These are phyloP conservation scores for Mycena kentingensis DNA, from an alignment of 768 basidiomycete species.

Conservation along the genomic window DNA sequence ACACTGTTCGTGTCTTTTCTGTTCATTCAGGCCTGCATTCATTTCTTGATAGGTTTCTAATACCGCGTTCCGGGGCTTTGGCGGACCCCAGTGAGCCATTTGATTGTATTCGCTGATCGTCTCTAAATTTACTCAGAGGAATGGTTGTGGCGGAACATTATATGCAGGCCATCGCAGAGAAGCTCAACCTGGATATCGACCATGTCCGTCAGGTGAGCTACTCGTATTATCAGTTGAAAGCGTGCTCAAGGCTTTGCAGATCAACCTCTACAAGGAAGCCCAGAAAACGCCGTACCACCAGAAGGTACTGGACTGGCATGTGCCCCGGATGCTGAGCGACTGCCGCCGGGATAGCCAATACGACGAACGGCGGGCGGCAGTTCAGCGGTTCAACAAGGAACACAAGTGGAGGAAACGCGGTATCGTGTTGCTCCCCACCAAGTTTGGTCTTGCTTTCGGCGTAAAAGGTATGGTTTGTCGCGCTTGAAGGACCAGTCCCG, in stretches of 20 bases:
- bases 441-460: slow-evolving; percentile 24
- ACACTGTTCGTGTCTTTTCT: slow-evolving; percentile 9
- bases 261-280: slow-evolving; percentile 22
- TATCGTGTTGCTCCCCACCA: slow-evolving; percentile 21
- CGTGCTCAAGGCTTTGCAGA: not conserved
- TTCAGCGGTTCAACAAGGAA: slow-evolving; percentile 23
- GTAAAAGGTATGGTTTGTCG: slow-evolving; percentile 7
- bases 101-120: not conserved
- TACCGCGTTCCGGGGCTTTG: slow-evolving; percentile 21
- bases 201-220: slow-evolving; percentile 22
- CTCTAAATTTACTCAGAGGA: slow-evolving; percentile 1
- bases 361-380: slow-evolving; percentile 17
- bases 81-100: slow-evolving; percentile 19
- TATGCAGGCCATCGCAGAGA: slow-evolving; percentile 20
- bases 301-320: slow-evolving; percentile 24
- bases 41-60: slow-evolving; percentile 10
- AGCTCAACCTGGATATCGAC: slow-evolving; percentile 22
- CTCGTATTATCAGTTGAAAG: not conserved
- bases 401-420: slow-evolving; percentile 25
- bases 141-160: slow-evolving; percentile 25
- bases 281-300: slow-evolving; percentile 25
- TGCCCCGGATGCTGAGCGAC: slow-evolving; percentile 20
- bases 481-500: too few relatives aligned
- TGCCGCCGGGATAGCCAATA: slow-evolving; percentile 21
- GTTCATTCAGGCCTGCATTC: not conserved